A percentile compares a stretch with the other conserved stretches of the same genome.
phyloP scores from a whole-genome alignment of 2,329 filamentous ascomycete species.

The Fusarium fujikuroi region DNA sequence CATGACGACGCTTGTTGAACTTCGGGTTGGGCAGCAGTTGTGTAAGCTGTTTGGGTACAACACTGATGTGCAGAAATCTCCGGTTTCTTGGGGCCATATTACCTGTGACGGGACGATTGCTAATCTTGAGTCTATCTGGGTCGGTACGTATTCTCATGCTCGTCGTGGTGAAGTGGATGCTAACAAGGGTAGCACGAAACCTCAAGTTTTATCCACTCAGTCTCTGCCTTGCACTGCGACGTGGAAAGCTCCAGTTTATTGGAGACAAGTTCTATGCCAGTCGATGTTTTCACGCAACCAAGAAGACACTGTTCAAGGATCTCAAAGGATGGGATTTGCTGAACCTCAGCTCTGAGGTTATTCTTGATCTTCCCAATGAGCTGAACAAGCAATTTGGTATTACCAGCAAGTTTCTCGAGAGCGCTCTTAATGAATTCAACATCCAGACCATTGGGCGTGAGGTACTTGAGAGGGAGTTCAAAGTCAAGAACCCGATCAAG shows the following conservation, averaged over 20 bases:
- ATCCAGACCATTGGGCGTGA: conserved; percentile 56
- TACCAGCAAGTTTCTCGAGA: conserved; percentile 50
- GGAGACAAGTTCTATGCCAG: conserved; percentile 53
- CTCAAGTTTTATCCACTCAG: conserved; percentile 60
- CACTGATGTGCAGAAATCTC: conserved; percentile 41
- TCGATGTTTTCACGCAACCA: conserved; percentile 46
- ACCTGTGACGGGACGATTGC: conserved; percentile 59
- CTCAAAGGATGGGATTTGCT: conserved; percentile 57
- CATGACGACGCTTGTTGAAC: conserved; percentile 56
- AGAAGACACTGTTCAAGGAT: conserved; percentile 49
- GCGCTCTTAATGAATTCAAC: conserved; percentile 36
- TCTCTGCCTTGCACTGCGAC: conserved; percentile 49
- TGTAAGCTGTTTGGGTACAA: conserved; percentile 59
- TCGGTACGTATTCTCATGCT: conserved; percentile 29
- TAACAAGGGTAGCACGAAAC: conserved; percentile 52
- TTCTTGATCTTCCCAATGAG: conserved; percentile 55
- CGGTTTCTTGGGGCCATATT: conserved; percentile 56
- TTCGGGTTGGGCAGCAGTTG: conserved; percentile 57
- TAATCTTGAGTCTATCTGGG: conserved; percentile 61
- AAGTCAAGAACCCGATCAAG: conserved; percentile 46
- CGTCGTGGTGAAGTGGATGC: rapidly evolving
- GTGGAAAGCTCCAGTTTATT: conserved; percentile 51
- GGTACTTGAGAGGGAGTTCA: conserved; percentile 49
- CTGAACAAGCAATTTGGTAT: conserved; percentile 53
- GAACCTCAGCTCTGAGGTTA: conserved; percentile 53